Percentiles rank a stretch among this genome's conserved stretches.
phyloP scores from a whole-genome alignment of 345 rosid species.

The Tarenaya hassleriana region DNA sequence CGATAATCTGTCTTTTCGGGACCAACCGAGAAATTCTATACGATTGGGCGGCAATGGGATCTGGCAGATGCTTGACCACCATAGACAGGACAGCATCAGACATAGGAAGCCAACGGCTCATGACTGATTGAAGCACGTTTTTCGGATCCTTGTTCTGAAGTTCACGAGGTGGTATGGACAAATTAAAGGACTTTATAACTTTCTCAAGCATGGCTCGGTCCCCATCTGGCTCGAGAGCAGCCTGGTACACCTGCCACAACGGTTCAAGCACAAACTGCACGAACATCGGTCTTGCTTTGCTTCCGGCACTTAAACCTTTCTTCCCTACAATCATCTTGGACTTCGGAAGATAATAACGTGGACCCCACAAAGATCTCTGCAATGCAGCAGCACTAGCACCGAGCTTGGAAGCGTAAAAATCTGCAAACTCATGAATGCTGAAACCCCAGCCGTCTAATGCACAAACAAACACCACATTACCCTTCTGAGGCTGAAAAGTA shows the following conservation, averaged over 20 bases:
- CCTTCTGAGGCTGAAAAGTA: constrained; percentile 88
- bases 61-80: constrained; percentile 78
- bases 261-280: constrained; percentile 96
- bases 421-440: constrained; percentile 61
- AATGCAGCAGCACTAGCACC: constrained; percentile 57
- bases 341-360: constrained; percentile 60
- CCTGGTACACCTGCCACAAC: constrained; percentile 80
- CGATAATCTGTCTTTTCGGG: constrained; percentile 55
- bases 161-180: constrained; percentile 72
- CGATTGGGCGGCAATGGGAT: constrained; percentile 74
- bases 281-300: constrained; percentile 83
- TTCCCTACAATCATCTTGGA: constrained; percentile 85
- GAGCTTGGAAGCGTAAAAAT: constrained; percentile 71
- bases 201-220: constrained; percentile 52
- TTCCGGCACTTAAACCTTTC: constrained; percentile 49
- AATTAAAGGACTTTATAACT: constrained; percentile 63
- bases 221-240: constrained; percentile 65
- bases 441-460: constrained; percentile 98
- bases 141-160: constrained; percentile 85
- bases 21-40: constrained; percentile 61
- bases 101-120: constrained; percentile 94
- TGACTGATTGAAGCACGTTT: constrained; percentile 64
- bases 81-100: constrained; percentile 80
- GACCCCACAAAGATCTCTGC: constrained; percentile 89
- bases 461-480: constrained; percentile 84